Evolutionary conservation across 225 moss, liverwort and hornwort species (phyloP).

Genomic region (Marchantia paleacea): DNA sequence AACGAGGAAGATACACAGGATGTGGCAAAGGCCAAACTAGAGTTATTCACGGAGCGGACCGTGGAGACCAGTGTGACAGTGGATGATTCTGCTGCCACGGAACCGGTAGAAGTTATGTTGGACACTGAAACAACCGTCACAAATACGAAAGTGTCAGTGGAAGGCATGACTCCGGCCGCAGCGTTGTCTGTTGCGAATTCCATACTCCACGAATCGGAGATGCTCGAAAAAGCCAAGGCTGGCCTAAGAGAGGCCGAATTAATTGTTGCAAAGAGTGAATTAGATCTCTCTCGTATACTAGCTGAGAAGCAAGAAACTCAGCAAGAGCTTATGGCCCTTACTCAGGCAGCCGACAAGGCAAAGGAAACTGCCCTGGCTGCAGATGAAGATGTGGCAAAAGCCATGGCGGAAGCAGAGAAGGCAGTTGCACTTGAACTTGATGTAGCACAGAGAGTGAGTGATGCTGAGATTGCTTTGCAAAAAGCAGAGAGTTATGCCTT

Average conservation of each 20-base stretch:
- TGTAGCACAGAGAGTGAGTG: constrained; percentile 65
- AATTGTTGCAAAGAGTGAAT: constrained; percentile 39
- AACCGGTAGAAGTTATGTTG: constrained; percentile 9
- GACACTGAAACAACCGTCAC: constrained; percentile 26
- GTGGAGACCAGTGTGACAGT: constrained; percentile 27
- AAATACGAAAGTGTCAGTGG: constrained; percentile 24
- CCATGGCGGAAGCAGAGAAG: constrained; percentile 77
- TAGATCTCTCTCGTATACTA: constrained; percentile 47
- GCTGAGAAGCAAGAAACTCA: constrained; percentile 41
- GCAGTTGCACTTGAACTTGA: constrained; percentile 75
- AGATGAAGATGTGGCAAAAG: constrained; percentile 63
- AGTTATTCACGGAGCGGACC: constrained; percentile 29
- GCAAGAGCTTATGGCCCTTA: constrained; percentile 48
- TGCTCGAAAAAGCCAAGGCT: constrained; percentile 51
- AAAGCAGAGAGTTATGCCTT: constrained; percentile 65
- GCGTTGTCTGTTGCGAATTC: constrained; percentile 39
- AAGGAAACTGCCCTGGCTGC: constrained; percentile 56
- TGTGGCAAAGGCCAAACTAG: constrained; percentile 35
- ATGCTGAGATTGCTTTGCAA: constrained; percentile 68
- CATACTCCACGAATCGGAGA: constrained; percentile 52
- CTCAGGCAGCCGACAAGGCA: constrained; percentile 48
- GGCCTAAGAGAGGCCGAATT: constrained; percentile 46
- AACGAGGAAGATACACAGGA: constrained; percentile 37
- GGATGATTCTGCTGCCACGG: background rate
- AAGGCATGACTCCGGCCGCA: constrained; percentile 26